These are phyloP conservation scores for Cryptococcus sp. DNA, from an alignment of 1,284 basidiomycete species.

Conservation along the genomic window DNA sequence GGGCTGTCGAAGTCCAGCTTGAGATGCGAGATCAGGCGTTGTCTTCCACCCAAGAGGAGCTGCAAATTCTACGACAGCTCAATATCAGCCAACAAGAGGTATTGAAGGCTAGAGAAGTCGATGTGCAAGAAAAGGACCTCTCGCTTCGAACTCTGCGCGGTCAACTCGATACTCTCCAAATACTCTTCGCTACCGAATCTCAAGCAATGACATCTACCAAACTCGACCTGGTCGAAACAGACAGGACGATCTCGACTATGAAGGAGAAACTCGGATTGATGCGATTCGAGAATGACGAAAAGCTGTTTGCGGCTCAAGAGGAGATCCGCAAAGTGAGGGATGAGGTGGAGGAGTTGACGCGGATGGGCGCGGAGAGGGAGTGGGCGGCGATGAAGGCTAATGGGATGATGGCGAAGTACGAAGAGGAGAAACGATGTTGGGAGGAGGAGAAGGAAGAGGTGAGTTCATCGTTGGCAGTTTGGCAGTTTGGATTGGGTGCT, in stretches of 20 bases:
- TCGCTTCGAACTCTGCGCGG: no score
- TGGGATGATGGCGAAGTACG: constrained; percentile 13
- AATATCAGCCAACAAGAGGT: no score
- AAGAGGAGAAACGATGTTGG: constrained; percentile 20
- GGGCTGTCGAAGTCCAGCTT: no score
- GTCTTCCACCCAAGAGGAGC: no score
- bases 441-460: constrained; percentile 25
- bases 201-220: background rate
- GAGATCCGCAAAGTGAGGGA: constrained; percentile 15
- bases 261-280: constrained; percentile 22
- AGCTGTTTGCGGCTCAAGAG: constrained; percentile 11
- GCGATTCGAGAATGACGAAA: constrained; percentile 31
- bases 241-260: constrained; percentile 6
- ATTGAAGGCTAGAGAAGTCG: no score
- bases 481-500: background rate
- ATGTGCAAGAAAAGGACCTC: no score
- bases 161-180: no score
- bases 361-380: constrained; percentile 16
- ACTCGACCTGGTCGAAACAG: constrained; percentile 10
- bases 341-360: constrained; percentile 22
- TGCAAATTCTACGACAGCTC: no score
- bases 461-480: background rate
- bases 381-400: constrained; percentile 16
- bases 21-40: no score
- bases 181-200: no score